These are phyloP conservation scores for Aspergillus amoenus DNA, from an alignment of 2,329 filamentous ascomycete genomes.

Conservation along the genomic window DNA sequence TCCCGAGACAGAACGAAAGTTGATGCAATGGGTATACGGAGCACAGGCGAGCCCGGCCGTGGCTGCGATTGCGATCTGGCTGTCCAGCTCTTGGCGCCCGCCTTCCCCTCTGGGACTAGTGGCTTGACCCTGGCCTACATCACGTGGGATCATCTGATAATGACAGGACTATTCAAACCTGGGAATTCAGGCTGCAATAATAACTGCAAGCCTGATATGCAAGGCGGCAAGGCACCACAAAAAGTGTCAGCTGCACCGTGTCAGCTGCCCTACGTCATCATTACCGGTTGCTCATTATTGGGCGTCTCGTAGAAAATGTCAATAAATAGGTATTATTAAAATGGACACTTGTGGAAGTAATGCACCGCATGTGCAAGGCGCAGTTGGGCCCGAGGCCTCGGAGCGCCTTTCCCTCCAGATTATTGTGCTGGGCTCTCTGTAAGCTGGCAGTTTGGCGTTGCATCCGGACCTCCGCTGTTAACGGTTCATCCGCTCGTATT, in stretches of 20 bases:
- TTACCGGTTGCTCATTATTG: background rate
- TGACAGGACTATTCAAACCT: background rate
- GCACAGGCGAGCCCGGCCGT: constrained; percentile 19
- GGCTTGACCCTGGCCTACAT: background rate
- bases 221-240: background rate
- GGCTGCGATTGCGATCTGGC: constrained; percentile 16
- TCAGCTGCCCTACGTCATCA: constrained; percentile 2
- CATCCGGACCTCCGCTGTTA: background rate
- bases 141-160: constrained; percentile 3
- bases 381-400: background rate
- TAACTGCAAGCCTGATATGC: background rate
- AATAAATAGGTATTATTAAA: too few species aligned
- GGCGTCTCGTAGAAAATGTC: too few species aligned
- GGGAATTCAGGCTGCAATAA: background rate
- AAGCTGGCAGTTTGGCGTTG: background rate
- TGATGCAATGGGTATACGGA: constrained; percentile 4
- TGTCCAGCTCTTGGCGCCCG: constrained; percentile 14
- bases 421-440: too few species aligned
- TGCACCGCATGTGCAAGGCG: background rate
- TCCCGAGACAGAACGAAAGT: constrained; percentile 9
- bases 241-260: background rate
- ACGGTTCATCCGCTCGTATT: background rate
- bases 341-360: too few species aligned
- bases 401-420: background rate
- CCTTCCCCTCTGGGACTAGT: constrained; percentile 4